Evolutionary conservation across 306 rosid species (phyloP).

Genomic region (Gastrolobium bilobum): DNA sequence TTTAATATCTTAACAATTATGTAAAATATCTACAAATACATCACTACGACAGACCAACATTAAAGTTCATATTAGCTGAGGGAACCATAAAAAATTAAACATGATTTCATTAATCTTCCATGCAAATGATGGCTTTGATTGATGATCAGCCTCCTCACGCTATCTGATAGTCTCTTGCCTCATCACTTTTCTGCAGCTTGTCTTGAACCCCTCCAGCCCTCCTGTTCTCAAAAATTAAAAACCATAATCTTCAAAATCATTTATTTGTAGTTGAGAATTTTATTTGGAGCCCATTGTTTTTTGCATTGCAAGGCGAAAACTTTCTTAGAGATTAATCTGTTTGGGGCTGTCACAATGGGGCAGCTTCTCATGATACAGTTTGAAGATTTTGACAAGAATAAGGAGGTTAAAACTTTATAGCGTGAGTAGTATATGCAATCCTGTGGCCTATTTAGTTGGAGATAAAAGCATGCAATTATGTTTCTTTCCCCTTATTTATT

Average conservation of each 20-base stretch:
- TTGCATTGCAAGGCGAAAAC: neutral
- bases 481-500: neutral
- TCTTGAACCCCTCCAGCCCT: neutral
- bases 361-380: constrained; percentile 9
- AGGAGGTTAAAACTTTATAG: neutral
- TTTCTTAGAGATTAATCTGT: neutral
- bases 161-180: neutral
- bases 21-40: constrained; percentile 8
- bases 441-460: neutral
- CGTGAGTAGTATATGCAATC: neutral
- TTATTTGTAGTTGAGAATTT: neutral
- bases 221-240: constrained; percentile 9
- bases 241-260: neutral
- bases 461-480: neutral
- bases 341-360: constrained; percentile 9
- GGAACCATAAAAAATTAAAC: neutral
- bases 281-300: neutral
- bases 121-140: neutral
- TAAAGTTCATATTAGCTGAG: neutral
- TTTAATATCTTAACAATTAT: too few species aligned
- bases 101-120: constrained; percentile 20
- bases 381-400: neutral
- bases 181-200: neutral
- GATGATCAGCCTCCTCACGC: neutral
- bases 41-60: neutral